Evolutionary conservation across 768 basidiomycete species (phyloP).

Genomic region (Rubroboletus pulcherrimus): DNA sequence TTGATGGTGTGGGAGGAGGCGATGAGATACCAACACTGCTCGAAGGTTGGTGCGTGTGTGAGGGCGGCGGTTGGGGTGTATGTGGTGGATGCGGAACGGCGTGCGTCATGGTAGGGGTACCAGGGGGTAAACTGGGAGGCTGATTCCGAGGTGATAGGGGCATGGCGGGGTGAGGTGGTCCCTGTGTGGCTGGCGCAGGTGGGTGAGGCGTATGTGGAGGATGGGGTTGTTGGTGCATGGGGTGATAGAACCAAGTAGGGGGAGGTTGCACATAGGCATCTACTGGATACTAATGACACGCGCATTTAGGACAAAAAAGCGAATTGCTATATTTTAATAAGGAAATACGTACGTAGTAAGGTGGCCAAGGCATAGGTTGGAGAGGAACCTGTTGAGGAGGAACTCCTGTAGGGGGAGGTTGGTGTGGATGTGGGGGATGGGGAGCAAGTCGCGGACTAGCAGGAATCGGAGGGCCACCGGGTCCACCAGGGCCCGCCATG

Average conservation of each 20-base stretch:
- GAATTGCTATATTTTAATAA: not conserved
- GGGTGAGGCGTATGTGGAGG: constrained; percentile 45
- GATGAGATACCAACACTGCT: constrained; percentile 48
- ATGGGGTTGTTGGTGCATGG: constrained; percentile 39
- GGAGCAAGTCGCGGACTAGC: constrained; percentile 66
- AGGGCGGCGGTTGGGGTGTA: constrained; percentile 45
- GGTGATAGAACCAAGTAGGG: constrained; percentile 38
- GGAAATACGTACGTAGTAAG: constrained; percentile 55
- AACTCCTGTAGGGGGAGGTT: constrained; percentile 52
- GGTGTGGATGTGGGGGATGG: constrained; percentile 42
- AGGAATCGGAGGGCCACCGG: constrained; percentile 49
- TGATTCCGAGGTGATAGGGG: constrained; percentile 70
- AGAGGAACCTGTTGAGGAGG: constrained; percentile 43
- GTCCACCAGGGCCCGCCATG: constrained; percentile 46
- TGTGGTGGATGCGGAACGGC: constrained; percentile 47
- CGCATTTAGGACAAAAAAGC: not conserved
- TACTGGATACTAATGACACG: constrained; percentile 37
- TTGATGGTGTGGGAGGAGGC: constrained; percentile 66
- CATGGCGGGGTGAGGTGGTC: constrained; percentile 46
- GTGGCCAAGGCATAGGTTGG: constrained; percentile 38
- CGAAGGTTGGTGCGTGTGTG: constrained; percentile 41
- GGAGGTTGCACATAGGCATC: constrained; percentile 45
- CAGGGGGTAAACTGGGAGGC: constrained; percentile 51
- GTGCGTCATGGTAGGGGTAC: constrained; percentile 66
- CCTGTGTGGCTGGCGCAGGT: constrained; percentile 33